A percentile compares a stretch with the other conserved stretches of the same genome.
Conservation (phyloP, 2,329 filamentous ascomycete species). For the Fusarium subglutinans region DNA sequence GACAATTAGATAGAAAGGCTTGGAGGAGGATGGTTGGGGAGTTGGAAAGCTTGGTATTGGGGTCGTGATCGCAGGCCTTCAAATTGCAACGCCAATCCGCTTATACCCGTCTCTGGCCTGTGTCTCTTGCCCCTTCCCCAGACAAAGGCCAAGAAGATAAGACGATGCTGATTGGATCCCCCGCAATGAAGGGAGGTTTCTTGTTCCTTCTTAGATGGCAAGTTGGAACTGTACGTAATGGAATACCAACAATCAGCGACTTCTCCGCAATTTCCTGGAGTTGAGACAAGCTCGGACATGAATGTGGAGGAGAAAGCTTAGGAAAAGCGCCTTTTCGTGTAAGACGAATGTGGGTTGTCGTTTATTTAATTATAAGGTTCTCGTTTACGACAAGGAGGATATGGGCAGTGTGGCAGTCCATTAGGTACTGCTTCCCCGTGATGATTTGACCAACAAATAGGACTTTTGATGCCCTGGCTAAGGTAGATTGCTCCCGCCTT, state of each 20-base stretch:
- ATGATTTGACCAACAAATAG: not conserved
- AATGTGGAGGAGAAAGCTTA: not conserved
- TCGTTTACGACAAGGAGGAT: not conserved
- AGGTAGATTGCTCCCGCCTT: not conserved
- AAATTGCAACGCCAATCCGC: slow-evolving; percentile 9
- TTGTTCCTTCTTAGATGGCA: slow-evolving; percentile 9
- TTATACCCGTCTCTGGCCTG: slow-evolving; percentile 27
- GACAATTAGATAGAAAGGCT: slow-evolving; percentile 6
- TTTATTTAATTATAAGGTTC: not conserved
- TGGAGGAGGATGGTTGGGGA: slow-evolving; percentile 5
- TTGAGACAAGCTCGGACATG: slow-evolving; percentile 15
- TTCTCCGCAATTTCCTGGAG: slow-evolving; percentile 25
- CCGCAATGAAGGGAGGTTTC: slow-evolving; percentile 20
- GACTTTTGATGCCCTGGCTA: not conserved
- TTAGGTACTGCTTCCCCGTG: not conserved
- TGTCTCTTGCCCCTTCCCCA: slow-evolving; percentile 27
- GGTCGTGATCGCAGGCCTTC: slow-evolving; percentile 4
- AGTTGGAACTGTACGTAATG: slow-evolving; percentile 31
- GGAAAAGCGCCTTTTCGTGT: not conserved
- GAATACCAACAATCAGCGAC: slow-evolving; percentile 10
- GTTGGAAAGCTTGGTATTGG: slow-evolving; percentile 28
- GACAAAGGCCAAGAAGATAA: slow-evolving; percentile 27
- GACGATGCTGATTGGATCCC: slow-evolving; percentile 18
- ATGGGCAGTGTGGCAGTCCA: not conserved
- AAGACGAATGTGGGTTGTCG: not conserved